These are phyloP conservation scores for Sporothrix sp. DNA, from an alignment of 2,329 filamentous ascomycete genomes.

Conservation along the genomic window DNA sequence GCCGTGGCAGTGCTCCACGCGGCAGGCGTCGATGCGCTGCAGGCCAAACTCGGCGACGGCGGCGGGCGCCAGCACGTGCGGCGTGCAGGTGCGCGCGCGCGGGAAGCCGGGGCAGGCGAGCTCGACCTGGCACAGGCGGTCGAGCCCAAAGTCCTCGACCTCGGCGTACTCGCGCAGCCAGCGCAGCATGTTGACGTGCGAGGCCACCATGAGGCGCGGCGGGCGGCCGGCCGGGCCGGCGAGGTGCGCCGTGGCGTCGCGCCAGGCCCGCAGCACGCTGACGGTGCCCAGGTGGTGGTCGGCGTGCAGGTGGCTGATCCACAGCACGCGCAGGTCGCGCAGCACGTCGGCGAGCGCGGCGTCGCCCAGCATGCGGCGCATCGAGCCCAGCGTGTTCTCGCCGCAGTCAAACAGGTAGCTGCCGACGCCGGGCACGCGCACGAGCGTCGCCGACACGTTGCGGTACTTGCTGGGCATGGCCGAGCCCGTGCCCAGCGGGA, in stretches of 20 bases:
- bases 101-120: slow-evolving; percentile 14
- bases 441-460: slow-evolving; percentile 82
- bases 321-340: slow-evolving; percentile 69
- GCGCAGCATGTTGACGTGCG: slow-evolving; percentile 58
- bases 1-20: slow-evolving; percentile 69
- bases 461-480: slow-evolving; percentile 85
- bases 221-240: slow-evolving; percentile 26
- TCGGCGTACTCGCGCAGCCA: slow-evolving; percentile 73
- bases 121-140: slow-evolving; percentile 32
- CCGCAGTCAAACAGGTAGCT: slow-evolving; percentile 86
- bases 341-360: slow-evolving; percentile 61
- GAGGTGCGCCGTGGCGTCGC: slow-evolving; percentile 40
- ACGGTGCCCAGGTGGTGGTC: slow-evolving; percentile 87
- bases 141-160: slow-evolving; percentile 67
- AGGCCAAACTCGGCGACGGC: slow-evolving; percentile 44
- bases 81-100: slow-evolving; percentile 16
- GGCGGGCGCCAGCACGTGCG: slow-evolving; percentile 26
- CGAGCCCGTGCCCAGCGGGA: slow-evolving; percentile 84
- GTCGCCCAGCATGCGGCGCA: slow-evolving; percentile 61
- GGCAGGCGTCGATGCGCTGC: slow-evolving; percentile 53
- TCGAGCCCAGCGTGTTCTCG: slow-evolving; percentile 83
- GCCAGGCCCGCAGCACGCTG: slow-evolving; percentile 77
- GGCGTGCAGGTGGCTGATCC: slow-evolving; percentile 92
- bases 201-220: slow-evolving; percentile 51
- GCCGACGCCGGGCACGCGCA: slow-evolving; percentile 77